Conservation (phyloP, 306 rosid genomes). For the Arachis hypogaea region DNA sequence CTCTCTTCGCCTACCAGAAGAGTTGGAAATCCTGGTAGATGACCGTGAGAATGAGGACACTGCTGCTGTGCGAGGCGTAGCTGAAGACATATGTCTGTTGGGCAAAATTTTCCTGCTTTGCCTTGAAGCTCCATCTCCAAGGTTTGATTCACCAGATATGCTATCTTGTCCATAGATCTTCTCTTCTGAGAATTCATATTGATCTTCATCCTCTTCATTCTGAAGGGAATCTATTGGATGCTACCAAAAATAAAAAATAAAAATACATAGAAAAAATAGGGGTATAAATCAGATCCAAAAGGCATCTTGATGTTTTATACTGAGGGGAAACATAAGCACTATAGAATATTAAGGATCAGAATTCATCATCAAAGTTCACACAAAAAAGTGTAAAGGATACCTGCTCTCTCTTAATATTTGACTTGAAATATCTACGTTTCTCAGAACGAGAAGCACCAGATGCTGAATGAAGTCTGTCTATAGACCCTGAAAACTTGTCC, state of each 20-base stretch:
- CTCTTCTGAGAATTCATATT: slow-evolving; percentile 67
- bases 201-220: slow-evolving; percentile 78
- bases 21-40: slow-evolving; percentile 52
- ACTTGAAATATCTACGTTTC: slow-evolving; percentile 73
- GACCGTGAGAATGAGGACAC: slow-evolving; percentile 56
- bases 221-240: slow-evolving; percentile 74
- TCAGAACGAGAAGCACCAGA: slow-evolving; percentile 67
- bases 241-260: slow-evolving; percentile 32
- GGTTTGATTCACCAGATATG: slow-evolving; percentile 37
- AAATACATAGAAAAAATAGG: slow-evolving; percentile 12
- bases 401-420: slow-evolving; percentile 74
- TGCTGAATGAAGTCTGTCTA: slow-evolving; percentile 56
- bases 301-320: slow-evolving; percentile 19
- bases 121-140: slow-evolving; percentile 57
- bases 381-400: slow-evolving; percentile 47
- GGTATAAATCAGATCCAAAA: slow-evolving; percentile 34
- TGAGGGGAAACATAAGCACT: neutral
- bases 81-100: slow-evolving; percentile 56
- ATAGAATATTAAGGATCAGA: neutral
- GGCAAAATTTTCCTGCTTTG: slow-evolving; percentile 66
- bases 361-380: slow-evolving; percentile 31
- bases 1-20: slow-evolving; percentile 79
- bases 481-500: slow-evolving; percentile 76
- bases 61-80: slow-evolving; percentile 59
- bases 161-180: slow-evolving; percentile 54